Evolutionary conservation across 371 early-diverging fungal species (phyloP).

Genomic region (Mucor velutinosus): DNA sequence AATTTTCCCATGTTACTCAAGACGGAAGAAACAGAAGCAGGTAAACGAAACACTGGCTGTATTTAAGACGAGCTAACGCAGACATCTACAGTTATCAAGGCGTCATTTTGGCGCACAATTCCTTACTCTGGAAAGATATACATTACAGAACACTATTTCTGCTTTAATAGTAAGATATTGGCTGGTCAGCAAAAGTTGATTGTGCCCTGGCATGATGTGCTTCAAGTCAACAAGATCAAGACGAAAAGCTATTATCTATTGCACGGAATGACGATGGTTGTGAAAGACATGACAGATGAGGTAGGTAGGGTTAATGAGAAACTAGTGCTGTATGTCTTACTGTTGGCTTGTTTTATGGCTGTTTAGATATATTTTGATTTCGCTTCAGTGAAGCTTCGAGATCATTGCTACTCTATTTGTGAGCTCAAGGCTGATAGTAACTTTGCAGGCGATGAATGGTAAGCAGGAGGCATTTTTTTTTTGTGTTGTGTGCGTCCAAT

Average conservation of each 20-base stretch:
- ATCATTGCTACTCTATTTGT: slow-evolving; percentile 31
- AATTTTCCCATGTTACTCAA: slow-evolving; percentile 60
- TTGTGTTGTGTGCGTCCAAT: neutral
- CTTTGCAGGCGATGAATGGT: slow-evolving; percentile 9
- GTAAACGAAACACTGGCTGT: slow-evolving; percentile 20
- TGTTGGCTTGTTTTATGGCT: neutral
- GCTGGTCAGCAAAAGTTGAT: slow-evolving; percentile 59
- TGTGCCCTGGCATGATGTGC: slow-evolving; percentile 44
- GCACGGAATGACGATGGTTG: slow-evolving; percentile 33
- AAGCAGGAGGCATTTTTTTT: neutral
- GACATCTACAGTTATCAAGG: slow-evolving; percentile 25
- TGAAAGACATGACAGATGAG: slow-evolving; percentile 40
- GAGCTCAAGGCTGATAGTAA: slow-evolving; percentile 12
- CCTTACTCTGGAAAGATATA: slow-evolving; percentile 66
- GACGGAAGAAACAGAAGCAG: slow-evolving; percentile 51
- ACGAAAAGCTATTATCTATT: slow-evolving; percentile 36
- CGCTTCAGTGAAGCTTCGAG: slow-evolving; percentile 29
- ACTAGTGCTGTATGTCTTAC: neutral
- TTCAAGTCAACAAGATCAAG: slow-evolving; percentile 27
- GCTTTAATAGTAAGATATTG: slow-evolving; percentile 63
- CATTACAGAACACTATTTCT: slow-evolving; percentile 62
- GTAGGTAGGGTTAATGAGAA: slow-evolving; percentile 9
- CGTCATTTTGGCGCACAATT: slow-evolving; percentile 45
- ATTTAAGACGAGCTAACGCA: neutral
- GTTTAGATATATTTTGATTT: slow-evolving; percentile 46